Conservation (phyloP, 1,284 basidiomycete genomes). For the Puccinia coronata region DNA sequence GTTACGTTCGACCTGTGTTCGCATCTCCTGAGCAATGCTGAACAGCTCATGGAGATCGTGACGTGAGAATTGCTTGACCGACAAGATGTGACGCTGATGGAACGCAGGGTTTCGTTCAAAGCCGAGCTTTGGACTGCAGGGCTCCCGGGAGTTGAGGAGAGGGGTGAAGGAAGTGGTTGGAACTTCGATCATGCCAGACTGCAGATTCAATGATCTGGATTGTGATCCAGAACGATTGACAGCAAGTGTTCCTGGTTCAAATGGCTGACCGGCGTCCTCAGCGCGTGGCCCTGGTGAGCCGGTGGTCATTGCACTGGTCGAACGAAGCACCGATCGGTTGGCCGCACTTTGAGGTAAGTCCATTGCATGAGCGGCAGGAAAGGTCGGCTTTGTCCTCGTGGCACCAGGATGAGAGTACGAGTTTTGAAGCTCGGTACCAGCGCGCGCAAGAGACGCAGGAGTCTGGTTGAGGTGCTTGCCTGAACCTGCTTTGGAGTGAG, state of each 20-base stretch:
- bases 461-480: constrained; percentile 61
- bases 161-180: background rate
- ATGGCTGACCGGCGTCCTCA: constrained; percentile 3
- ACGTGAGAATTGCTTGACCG: constrained; percentile 89
- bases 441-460: background rate
- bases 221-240: constrained; percentile 23
- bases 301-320: constrained; percentile 50
- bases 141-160: constrained; percentile 23
- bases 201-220: background rate
- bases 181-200: constrained; percentile 50
- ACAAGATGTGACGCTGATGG: constrained; percentile 85
- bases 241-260: constrained; percentile 19
- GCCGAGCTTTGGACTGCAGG: constrained; percentile 58
- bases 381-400: constrained; percentile 51
- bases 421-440: constrained; percentile 8
- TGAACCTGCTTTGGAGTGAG: constrained; percentile 78
- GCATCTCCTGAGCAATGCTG: constrained; percentile 94
- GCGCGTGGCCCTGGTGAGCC: constrained; percentile 35
- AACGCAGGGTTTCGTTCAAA: constrained; percentile 63
- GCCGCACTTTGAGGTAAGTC: constrained; percentile 55
- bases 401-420: background rate
- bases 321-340: constrained; percentile 50
- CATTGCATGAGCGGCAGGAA: constrained; percentile 18
- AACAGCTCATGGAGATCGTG: constrained; percentile 92
- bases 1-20: constrained; percentile 87